Evolutionary conservation across 176 grass and related monocot species (phyloP), one percentile per base, ranked within the genome.

Genomic region (Hsuehochloa calcarea): DNA sequence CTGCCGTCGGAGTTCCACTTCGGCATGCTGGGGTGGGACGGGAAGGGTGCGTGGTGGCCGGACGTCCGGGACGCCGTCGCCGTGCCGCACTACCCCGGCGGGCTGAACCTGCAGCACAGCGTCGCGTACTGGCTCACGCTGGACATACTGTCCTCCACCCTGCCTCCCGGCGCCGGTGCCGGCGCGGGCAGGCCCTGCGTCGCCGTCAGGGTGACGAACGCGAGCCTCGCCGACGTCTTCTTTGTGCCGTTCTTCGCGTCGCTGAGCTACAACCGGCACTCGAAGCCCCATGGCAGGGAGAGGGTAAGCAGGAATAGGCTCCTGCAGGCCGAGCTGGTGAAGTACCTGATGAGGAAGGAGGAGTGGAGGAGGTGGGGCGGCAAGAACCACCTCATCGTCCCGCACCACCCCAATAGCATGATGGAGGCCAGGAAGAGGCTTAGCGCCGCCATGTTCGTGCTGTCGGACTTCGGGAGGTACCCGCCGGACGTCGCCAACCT

Each of bases 211-310:
- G 95, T 92, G 76, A 74, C 59, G 58, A 90, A 97, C 86, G 85
- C 90, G 16, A 94, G 89, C 80, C 68, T 65, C 2, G 92, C 92
- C 26, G 90, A 94, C 82, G 52, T 93, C 39, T 90, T 94, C 86
- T 92, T 97, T 55, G 95, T 97, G 68, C 95, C 95, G 0, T 97
- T 97, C 84, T 97, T 97, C 81, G 91, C 92, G 68, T 97, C 95
- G 26, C 76, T 94, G 72, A 94, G 92, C 86, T 97, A 94, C 84
- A 97, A 97, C 77, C 65, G 90, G 3, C 92, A 94, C 75, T 97
- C 90, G 7, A 91, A 91, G 83, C 80, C 81, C 15, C 90, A 68
- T 2, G 90, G 92, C 7, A 90, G 74, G 66, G 86, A 88, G 47
- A 77, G 47, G 77, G 54, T 69, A 70, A 92, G 81, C 65, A 50